Percentiles rank a stretch among this genome's conserved stretches.
These are phyloP conservation scores for Pseudocercospora fuligena DNA, from an alignment of 2,329 filamentous ascomycete species.

Conservation along the genomic window DNA sequence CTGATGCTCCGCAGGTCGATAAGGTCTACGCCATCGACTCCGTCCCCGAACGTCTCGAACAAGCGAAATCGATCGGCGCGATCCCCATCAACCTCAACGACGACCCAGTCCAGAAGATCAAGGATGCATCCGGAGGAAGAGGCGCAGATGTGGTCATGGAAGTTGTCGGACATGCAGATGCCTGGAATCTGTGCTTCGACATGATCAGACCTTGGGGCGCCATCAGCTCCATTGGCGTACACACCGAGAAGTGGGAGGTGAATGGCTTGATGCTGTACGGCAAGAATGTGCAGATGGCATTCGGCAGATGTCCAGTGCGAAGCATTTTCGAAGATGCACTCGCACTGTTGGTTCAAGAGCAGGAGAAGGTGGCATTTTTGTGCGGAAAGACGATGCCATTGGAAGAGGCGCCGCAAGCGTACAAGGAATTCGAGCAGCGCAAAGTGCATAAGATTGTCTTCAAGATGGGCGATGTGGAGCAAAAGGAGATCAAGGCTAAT, in stretches of 20 bases:
- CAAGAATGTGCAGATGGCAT: constrained; percentile 56
- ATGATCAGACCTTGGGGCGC: constrained; percentile 56
- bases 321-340: constrained; percentile 56
- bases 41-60: constrained; percentile 72
- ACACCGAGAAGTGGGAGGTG: constrained; percentile 51
- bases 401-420: constrained; percentile 57
- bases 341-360: constrained; percentile 52
- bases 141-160: constrained; percentile 83
- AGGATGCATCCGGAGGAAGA: constrained; percentile 75
- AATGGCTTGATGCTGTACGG: constrained; percentile 55
- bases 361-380: constrained; percentile 58
- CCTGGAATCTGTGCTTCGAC: constrained; percentile 54
- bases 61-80: constrained; percentile 75
- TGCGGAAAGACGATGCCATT: constrained; percentile 59
- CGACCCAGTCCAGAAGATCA: constrained; percentile 65
- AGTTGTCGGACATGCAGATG: constrained; percentile 54
- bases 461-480: constrained; percentile 41
- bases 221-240: constrained; percentile 55
- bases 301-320: constrained; percentile 57
- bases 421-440: constrained; percentile 59
- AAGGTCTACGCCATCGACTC: constrained; percentile 50
- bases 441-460: constrained; percentile 60
- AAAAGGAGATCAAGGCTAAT: constrained; percentile 26
- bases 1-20: constrained; percentile 24
- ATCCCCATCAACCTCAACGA: constrained; percentile 76